These are phyloP conservation scores for Grosmannia serpens DNA, from an alignment of 2,329 filamentous ascomycete species.

Conservation along the genomic window DNA sequence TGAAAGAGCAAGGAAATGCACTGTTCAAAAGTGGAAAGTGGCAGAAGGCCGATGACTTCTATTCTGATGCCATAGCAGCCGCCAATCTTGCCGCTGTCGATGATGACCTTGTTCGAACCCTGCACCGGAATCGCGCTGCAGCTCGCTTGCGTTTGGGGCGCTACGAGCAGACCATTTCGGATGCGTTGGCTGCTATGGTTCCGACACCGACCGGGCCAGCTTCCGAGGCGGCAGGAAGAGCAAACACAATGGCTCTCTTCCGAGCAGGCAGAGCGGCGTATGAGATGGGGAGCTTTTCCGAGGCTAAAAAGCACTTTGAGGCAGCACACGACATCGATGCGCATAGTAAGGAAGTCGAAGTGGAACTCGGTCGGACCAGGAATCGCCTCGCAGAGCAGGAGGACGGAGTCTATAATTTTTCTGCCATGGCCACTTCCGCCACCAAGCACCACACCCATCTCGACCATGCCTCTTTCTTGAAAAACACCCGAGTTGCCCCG, in stretches of 20 bases:
- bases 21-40: slow-evolving; percentile 2
- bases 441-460: slow-evolving; percentile 13
- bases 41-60: not conserved
- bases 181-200: slow-evolving; percentile 21
- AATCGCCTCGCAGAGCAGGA: slow-evolving; percentile 17
- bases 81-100: slow-evolving; percentile 13
- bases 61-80: slow-evolving; percentile 15
- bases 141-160: slow-evolving; percentile 21
- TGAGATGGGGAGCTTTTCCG: slow-evolving; percentile 4
- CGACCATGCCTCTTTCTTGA: slow-evolving; percentile 23
- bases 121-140: slow-evolving; percentile 21
- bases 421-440: slow-evolving; percentile 13
- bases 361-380: not conserved
- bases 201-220: not conserved
- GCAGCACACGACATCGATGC: slow-evolving; percentile 9
- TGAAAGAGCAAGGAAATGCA: slow-evolving; percentile 9
- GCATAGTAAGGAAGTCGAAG: not conserved
- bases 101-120: slow-evolving; percentile 11
- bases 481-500: slow-evolving; percentile 19
- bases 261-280: slow-evolving; percentile 9
- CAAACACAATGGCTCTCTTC: slow-evolving; percentile 6
- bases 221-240: not conserved
- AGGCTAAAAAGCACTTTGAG: slow-evolving; percentile 1
- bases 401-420: slow-evolving; percentile 19
- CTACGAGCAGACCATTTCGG: slow-evolving; percentile 21